phyloP scores from a whole-genome alignment of 345 rosid genomes.

The Populus davidiana region DNA sequence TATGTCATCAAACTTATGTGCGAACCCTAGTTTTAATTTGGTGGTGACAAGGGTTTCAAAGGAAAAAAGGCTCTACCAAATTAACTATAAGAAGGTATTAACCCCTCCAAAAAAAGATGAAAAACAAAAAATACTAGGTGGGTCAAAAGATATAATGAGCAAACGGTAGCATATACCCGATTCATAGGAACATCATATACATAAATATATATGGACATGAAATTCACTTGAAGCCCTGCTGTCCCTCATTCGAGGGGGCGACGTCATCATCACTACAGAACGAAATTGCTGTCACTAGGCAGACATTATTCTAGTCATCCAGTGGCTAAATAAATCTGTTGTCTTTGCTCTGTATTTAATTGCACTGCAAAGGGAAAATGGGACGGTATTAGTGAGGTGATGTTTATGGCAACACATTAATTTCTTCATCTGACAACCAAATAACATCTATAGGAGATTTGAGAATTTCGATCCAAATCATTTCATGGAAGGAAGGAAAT shows the following conservation, averaged over 20 bases:
- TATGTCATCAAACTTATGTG: neutral
- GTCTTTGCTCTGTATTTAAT: neutral
- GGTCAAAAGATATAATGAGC: neutral
- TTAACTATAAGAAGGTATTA: neutral
- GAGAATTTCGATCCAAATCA: no score
- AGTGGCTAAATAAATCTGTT: neutral
- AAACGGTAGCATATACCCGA: neutral
- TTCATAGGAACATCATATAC: neutral
- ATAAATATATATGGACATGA: neutral
- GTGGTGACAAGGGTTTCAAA: neutral
- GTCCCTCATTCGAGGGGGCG: neutral
- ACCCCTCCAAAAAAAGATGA: neutral
- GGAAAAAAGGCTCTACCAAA: neutral
- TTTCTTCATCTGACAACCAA: no score
- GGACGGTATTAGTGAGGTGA: no score
- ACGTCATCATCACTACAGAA: neutral
- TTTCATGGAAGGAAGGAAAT: no score
- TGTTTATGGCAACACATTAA: no score
- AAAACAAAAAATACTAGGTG: neutral
- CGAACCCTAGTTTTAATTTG: neutral
- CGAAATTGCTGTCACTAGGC: neutral
- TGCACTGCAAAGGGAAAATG: no score
- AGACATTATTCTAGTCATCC: neutral
- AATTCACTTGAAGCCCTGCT: neutral
- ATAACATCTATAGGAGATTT: neutral